Evolutionary conservation across 2,329 filamentous ascomycete genomes (phyloP).

Genomic region (Drechmeria coniospora): DNA sequence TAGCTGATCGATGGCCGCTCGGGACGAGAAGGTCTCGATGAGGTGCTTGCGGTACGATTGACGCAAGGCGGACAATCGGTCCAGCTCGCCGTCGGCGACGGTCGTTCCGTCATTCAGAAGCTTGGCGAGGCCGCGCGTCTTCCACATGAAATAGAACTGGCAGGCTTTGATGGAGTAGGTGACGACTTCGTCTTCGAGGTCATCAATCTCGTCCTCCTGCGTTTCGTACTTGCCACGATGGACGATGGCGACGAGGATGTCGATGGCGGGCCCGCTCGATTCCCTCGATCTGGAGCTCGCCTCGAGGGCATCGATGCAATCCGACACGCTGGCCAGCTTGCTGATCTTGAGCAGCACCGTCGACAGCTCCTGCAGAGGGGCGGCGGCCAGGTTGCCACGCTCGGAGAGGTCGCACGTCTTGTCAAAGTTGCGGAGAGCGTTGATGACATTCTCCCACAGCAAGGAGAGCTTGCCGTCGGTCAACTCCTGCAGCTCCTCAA

Average conservation of each 20-base stretch:
- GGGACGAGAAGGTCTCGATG: slow-evolving; percentile 52
- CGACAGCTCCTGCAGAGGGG: slow-evolving; percentile 52
- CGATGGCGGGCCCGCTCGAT: slow-evolving; percentile 39
- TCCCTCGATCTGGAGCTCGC: slow-evolving; percentile 32
- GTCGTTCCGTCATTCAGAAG: slow-evolving; percentile 38
- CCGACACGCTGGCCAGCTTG: slow-evolving; percentile 64
- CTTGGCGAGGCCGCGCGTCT: slow-evolving; percentile 45
- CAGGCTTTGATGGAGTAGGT: slow-evolving; percentile 60
- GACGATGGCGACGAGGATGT: slow-evolving; percentile 57
- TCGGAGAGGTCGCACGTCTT: slow-evolving; percentile 55
- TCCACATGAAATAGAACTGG: slow-evolving; percentile 94
- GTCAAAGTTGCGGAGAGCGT: slow-evolving; percentile 55
- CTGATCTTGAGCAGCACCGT: slow-evolving; percentile 66
- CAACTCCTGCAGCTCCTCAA: slow-evolving; percentile 76
- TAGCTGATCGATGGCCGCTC: slow-evolving; percentile 59
- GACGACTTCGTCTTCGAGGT: slow-evolving; percentile 65
- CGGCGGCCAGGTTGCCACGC: slow-evolving; percentile 51
- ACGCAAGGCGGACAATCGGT: slow-evolving; percentile 40
- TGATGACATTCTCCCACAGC: slow-evolving; percentile 74
- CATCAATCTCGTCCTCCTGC: slow-evolving; percentile 54
- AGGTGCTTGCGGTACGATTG: slow-evolving; percentile 45
- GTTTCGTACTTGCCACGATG: slow-evolving; percentile 57
- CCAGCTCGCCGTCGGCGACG: slow-evolving; percentile 42
- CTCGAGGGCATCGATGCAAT: slow-evolving; percentile 65
- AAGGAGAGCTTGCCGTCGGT: slow-evolving; percentile 65